Evolutionary conservation across 352 stramenopile genomes (phyloP).

Genomic region (Phytophthora colocasiae): DNA sequence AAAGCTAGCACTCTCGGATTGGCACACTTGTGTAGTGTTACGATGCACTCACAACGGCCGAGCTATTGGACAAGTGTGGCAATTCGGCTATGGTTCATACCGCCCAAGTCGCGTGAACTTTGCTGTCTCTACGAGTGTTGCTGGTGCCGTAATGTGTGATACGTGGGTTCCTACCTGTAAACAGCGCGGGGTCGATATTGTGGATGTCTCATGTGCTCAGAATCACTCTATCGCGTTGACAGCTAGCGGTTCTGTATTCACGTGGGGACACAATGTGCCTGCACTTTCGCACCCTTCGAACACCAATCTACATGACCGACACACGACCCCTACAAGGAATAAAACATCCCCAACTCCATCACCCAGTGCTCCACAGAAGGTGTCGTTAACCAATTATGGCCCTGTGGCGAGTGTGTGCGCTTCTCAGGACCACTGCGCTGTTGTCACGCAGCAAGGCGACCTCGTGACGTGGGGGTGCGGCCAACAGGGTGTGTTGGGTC

Average conservation of each 20-base stretch:
- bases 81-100: slow-evolving; percentile 80
- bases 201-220: slow-evolving; percentile 75
- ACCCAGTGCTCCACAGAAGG: slow-evolving; percentile 55
- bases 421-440: slow-evolving; percentile 80
- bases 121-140: slow-evolving; percentile 13
- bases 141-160: slow-evolving; percentile 52
- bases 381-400: slow-evolving; percentile 53
- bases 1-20: slow-evolving; percentile 75
- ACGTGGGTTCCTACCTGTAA: slow-evolving; percentile 68
- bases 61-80: slow-evolving; percentile 76
- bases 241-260: slow-evolving; percentile 70
- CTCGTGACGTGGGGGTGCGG: slow-evolving; percentile 82
- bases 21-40: slow-evolving; percentile 77
- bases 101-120: slow-evolving; percentile 75
- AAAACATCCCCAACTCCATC: slow-evolving; percentile 29
- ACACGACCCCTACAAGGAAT: slow-evolving; percentile 22
- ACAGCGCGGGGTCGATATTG: slow-evolving; percentile 59
- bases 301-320: slow-evolving; percentile 4
- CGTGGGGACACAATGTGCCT: slow-evolving; percentile 77
- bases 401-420: slow-evolving; percentile 66
- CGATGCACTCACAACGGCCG: slow-evolving; percentile 60
- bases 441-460: slow-evolving; percentile 68
- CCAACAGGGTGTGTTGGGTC: slow-evolving; percentile 71
- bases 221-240: slow-evolving; percentile 85
- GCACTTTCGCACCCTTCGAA: slow-evolving; percentile 59